Percentiles rank a stretch among this genome's conserved stretches.
Conservation (phyloP, 306 rosid genomes). For the Trifolium repens region DNA sequence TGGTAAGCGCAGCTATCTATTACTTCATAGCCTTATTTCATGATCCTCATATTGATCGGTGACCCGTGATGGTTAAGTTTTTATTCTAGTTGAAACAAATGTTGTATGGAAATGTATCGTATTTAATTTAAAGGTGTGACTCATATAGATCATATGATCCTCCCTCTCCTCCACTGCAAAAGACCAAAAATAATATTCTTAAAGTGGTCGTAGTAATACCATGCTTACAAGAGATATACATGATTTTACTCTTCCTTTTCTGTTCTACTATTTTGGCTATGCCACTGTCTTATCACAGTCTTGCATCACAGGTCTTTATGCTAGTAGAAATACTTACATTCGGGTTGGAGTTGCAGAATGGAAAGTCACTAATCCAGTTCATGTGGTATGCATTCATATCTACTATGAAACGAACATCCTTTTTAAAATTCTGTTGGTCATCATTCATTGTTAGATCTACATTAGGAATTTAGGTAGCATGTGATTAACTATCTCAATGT, state of each 20-base stretch:
- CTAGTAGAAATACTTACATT: conserved; percentile 94
- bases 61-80: neutral
- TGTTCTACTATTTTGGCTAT: conserved; percentile 11
- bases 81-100: conserved; percentile 11
- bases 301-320: conserved; percentile 74
- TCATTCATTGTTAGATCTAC: conserved; percentile 9
- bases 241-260: conserved; percentile 21
- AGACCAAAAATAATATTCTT: neutral
- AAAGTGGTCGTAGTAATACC: conserved; percentile 9
- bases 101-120: neutral
- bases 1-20: conserved; percentile 54
- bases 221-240: neutral
- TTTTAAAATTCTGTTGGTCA: neutral
- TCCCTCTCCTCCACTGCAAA: conserved; percentile 1
- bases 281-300: conserved; percentile 39
- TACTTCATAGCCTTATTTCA: conserved; percentile 30
- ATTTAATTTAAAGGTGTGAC: conserved; percentile 5
- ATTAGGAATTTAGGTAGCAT: conserved; percentile 10
- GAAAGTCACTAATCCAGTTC: conserved; percentile 90
- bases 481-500: conserved; percentile 21
- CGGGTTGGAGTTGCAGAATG: conserved; percentile 94
- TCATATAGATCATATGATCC: conserved; percentile 8
- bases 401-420: conserved; percentile 14
- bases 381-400: conserved; percentile 64
- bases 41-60: conserved; percentile 18